phyloP scores from a whole-genome alignment of 2,329 filamentous ascomycete genomes.

The Epichloe bromicola region DNA sequence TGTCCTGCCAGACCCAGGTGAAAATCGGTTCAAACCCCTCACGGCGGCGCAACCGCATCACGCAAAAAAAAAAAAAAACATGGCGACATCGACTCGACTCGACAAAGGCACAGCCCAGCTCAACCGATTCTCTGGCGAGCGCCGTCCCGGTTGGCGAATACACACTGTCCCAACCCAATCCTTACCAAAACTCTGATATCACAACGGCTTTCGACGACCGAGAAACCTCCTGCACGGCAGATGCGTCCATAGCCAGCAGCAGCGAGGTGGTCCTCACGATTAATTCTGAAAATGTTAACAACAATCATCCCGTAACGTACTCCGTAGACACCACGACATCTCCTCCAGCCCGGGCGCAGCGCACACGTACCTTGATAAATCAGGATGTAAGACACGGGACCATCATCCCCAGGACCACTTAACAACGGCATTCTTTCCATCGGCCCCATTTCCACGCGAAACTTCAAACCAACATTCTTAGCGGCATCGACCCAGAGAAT shows the following conservation, averaged over 20 bases:
- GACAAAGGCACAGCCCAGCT: too few relatives aligned
- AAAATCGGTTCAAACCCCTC: too few relatives aligned
- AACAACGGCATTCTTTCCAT: conserved; percentile 39
- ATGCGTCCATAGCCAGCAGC: conserved; percentile 52
- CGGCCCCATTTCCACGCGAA: conserved; percentile 38
- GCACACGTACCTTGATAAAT: conserved; percentile 53
- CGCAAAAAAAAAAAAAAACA: too few relatives aligned
- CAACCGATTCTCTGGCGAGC: too few relatives aligned
- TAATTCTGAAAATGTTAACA: conserved; percentile 37
- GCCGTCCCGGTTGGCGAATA: too few relatives aligned
- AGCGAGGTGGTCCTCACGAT: conserved; percentile 51
- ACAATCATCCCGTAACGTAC: too few relatives aligned
- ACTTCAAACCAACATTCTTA: conserved; percentile 53
- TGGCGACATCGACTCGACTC: too few relatives aligned
- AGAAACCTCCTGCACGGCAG: conserved; percentile 44
- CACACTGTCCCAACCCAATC: background rate
- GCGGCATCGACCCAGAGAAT: conserved; percentile 57
- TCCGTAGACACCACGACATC: too few relatives aligned
- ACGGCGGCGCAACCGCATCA: too few relatives aligned
- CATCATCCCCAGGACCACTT: conserved; percentile 45
- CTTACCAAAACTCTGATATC: conserved; percentile 29
- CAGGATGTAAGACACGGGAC: conserved; percentile 56
- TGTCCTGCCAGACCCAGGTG: too few relatives aligned
- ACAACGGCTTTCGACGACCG: conserved; percentile 54
- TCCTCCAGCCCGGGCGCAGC: too few relatives aligned